Base-by-base conservation (phyloP, 202 grass and related monocot genomes). In the Bolboschoenoplectus hybrid region DNA sequence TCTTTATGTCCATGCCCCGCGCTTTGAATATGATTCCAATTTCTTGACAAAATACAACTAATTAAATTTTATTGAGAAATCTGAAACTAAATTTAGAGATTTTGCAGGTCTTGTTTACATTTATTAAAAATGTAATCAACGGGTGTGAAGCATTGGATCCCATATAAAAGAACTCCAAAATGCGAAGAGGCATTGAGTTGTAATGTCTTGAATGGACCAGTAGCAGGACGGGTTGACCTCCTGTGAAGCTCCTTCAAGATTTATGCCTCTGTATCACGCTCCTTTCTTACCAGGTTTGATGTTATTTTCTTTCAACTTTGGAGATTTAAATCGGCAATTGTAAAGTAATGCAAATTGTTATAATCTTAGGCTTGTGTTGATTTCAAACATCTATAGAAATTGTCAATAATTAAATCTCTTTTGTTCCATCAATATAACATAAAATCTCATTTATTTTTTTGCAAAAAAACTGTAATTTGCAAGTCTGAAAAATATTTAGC, bases 141-240 rank as follows among this genome's bases (percentile, higher is more conserved):
- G 19, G 81, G 91, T 12, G 91, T 94, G 93, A 98, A 91, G 90
- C 96, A 98, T 95, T 98, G 96, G 96, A 98, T 98, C 96, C 91
- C 93, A 93, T 94, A 60, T 87, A 84, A 82, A 77, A 85, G 91
- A 98, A 95, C 91, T 98, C 93, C 96, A 98, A 98, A 94, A 98
- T 95, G 96, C 91, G 46, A 90, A 51, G 87, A 89, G 91, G 88
- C 86, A 87, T 45, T 63, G 3, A 67, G 16, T 84, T 50, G 7
- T 19, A 73, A 3, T 84, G 39, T 92, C 89, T 94, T 95, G 90
- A 66, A 60, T 94, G 96, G 93, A 98, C 96, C 89, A 98, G 91
- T 98, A 98, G 41, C 93, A 92, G 93, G 96, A 86, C 89, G 93
- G 93, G 96, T 44, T 89, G 87, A 98, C 96, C 93, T 87, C 91